Base-by-base conservation (phyloP, 2,329 filamentous ascomycete species). In the Clarireedia sp. region DNA sequence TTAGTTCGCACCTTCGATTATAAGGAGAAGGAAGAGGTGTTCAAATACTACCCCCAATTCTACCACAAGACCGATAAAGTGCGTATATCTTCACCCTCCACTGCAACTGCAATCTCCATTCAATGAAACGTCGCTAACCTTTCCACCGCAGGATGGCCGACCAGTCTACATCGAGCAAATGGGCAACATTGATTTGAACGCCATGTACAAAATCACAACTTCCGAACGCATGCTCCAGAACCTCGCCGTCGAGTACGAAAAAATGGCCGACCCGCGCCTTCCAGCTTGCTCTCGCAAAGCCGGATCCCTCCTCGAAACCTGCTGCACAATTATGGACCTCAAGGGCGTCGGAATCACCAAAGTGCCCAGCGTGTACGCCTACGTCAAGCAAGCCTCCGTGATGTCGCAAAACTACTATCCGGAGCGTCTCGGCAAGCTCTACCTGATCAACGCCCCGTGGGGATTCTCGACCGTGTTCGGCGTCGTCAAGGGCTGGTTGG, bases 371-470 rank as follows among this genome's bases (percentile, higher is more conserved):
- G 92, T 96, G 57, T 96, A 95, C 77, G 80, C 83, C 54, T 97
- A 96, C 76, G 82, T 99, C 64, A 83, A 83, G 67, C 82, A 87
- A 70, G 90, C 90, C 46, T 94, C 90, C 36, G 85, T 77, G 71
- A 89, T 99, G 74, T 95, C 89, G 62, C 94, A 97, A 75, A 96
- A 97, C 81, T 95, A 97, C 83, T 99, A 99, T 76, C 94, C 94
- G 7, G 94, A 99, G 80, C 89, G 94, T 57, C 80, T 99, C 57
- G 94, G 94, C 68, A 91, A 90, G 74, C 80, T 99, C 70, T 99
- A 96, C 80, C 77, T 99, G 66, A 96, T 99, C 83, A 99, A 99
- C 75, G 89, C 92, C 3, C 90, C 90, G 19, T 97, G 91, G 91
- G 91, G 91, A 24, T 97, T 97, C 79, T 86, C 86, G 59, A 80